These are phyloP conservation scores for Fusarium falciforme DNA, from an alignment of 2,329 filamentous ascomycete species.

Conservation along the genomic window DNA sequence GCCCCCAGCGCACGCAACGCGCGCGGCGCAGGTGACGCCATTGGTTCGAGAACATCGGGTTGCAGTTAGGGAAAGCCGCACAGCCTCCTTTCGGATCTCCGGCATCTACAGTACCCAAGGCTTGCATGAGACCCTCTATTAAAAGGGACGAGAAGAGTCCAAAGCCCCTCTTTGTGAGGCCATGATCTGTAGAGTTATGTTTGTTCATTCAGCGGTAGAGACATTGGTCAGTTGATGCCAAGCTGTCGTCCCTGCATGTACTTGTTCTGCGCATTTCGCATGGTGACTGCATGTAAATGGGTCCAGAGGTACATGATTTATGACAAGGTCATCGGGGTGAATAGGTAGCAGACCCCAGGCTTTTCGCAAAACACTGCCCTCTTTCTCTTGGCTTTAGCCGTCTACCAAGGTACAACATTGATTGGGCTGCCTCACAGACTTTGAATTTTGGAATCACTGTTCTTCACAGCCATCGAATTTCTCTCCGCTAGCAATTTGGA, in stretches of 20 bases:
- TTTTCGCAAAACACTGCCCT: background rate
- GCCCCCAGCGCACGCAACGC: slow-evolving; percentile 25
- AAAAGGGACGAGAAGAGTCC: background rate
- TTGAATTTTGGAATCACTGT: background rate
- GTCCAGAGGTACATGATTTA: background rate
- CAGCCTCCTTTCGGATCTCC: slow-evolving; percentile 25
- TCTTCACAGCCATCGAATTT: background rate
- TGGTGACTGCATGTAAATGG: background rate
- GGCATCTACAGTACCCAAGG: background rate
- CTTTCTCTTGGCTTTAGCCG: background rate
- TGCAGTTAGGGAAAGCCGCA: slow-evolving; percentile 10
- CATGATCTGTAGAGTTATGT: background rate
- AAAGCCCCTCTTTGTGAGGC: background rate
- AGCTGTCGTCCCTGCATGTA: slow-evolving; percentile 1
- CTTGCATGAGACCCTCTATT: background rate
- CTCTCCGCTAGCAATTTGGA: background rate
- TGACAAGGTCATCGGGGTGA: background rate
- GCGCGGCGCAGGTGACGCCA: slow-evolving; percentile 27
- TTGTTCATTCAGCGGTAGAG: background rate
- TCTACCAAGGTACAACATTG: background rate
- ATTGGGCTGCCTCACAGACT: slow-evolving; percentile 20
- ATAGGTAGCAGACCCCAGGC: background rate
- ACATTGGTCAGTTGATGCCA: background rate
- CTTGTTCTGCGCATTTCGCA: background rate
- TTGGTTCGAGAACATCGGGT: slow-evolving; percentile 22